Evolutionary conservation across 2,329 filamentous ascomycete species (phyloP), one percentile per base, ranked within the genome.

Genomic region (Amphichorda felina): DNA sequence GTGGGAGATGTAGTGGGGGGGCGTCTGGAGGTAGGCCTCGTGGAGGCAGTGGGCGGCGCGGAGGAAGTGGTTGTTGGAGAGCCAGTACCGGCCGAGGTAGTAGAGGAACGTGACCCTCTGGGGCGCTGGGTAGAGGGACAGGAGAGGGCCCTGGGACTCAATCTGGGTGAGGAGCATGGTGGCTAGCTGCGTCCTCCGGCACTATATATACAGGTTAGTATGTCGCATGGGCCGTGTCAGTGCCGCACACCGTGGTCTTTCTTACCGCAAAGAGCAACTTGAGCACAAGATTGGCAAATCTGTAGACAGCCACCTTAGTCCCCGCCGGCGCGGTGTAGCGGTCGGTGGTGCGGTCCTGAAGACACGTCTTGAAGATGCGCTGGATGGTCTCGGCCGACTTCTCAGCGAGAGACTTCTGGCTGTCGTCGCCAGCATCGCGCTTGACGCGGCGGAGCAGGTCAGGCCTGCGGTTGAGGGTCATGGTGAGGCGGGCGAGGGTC

Each of bases 51-150:
- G 64, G 35, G 80, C 75, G 0, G 88, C 86, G 18, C 82, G 78
- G 41, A 74, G 75, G 56, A 86, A 94, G 51, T 94, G 80, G 45
- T 78, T 82, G 54, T 85, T 88, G 43, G 83, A 77, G 54, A 94
- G 86, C 50, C 88, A 77, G 59, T 89, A 95, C 39, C 87, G 80
- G 14, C 89, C 89, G 5, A 96, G 78, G 53, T 94, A 94, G 61
- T 94, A 95, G 11, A 96, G 77, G 48, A 88, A 96, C 4, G 87
- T 94, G 34, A 94, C 86, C 33, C 87, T 76, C 53, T 96, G 84
- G 5, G 82, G 73, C 16, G 84, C 85, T 3, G 88, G 86, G 50
- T 93, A 96, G 35, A 84, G 72, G 2, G 73, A 69, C 10, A 96
- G 62, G 0, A 86, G 84, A 1, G 87, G 87, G 1, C 84, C 88